These are phyloP conservation scores for Craspedostauros australis DNA, from an alignment of 108 stramenopile species.

Conservation along the genomic window DNA sequence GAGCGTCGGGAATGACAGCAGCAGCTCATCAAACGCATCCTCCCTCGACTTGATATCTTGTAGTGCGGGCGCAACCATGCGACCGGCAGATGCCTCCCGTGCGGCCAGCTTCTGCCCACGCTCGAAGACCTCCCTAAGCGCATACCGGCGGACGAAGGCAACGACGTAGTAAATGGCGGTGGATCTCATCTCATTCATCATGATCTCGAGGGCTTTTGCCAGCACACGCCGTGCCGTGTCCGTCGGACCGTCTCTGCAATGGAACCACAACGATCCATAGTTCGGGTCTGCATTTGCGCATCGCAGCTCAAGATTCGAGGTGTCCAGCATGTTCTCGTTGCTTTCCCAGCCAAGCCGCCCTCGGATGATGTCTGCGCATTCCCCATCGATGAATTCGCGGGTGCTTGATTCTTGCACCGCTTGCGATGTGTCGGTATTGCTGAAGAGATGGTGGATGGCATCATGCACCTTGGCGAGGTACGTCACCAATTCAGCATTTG, in stretches of 20 bases:
- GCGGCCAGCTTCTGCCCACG: conserved; percentile 14
- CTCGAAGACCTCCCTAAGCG: conserved; percentile 32
- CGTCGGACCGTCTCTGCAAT: conserved; percentile 71
- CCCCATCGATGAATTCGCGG: conserved; percentile 22
- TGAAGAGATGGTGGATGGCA: conserved; percentile 8
- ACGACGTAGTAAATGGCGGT: conserved; percentile 59
- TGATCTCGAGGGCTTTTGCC: conserved; percentile 40
- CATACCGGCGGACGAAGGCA: conserved; percentile 58
- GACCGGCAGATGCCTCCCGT: neutral
- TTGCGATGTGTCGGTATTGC: neutral
- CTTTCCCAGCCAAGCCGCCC: conserved; percentile 30
- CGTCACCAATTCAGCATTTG: conserved; percentile 4
- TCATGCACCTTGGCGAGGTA: conserved; percentile 13
- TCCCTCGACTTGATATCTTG: conserved; percentile 35
- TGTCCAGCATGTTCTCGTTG: conserved; percentile 44
- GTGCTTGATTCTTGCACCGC: neutral
- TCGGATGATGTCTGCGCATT: conserved; percentile 3
- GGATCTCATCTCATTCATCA: conserved; percentile 40
- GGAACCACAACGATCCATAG: conserved; percentile 94
- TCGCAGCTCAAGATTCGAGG: conserved; percentile 60
- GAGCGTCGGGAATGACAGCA: conserved; percentile 42
- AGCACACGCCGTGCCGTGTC: conserved; percentile 77
- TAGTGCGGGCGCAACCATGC: conserved; percentile 5
- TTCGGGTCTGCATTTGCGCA: conserved; percentile 97
- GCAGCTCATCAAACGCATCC: conserved; percentile 25